Conservation (phyloP, 2,329 filamentous ascomycete genomes). For the Aspergillus pseudoglaucus region DNA sequence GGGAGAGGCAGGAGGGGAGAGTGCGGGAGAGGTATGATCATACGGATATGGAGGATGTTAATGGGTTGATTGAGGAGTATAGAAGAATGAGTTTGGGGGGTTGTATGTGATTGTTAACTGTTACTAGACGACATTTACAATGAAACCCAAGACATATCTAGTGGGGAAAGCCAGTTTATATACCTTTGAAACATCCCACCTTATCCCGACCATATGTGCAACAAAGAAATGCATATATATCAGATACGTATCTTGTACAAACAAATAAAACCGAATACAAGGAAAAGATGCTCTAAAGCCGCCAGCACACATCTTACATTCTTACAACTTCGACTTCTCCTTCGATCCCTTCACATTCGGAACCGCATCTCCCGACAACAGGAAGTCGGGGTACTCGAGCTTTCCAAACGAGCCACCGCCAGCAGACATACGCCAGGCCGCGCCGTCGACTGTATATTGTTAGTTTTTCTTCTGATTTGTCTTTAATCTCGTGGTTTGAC, state of each 20-base stretch:
- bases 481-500: background rate
- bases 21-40: conserved; percentile 13
- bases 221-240: too few species aligned
- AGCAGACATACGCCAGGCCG: conserved; percentile 34
- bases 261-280: too few species aligned
- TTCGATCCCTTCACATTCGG: conserved; percentile 49
- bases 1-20: background rate
- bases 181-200: too few species aligned
- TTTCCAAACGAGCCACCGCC: conserved; percentile 25
- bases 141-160: too few species aligned
- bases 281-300: background rate
- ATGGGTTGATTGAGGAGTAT: conserved; percentile 20
- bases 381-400: conserved; percentile 53
- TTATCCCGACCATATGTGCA: too few species aligned
- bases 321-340: conserved; percentile 32
- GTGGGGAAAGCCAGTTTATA: too few species aligned
- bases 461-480: background rate
- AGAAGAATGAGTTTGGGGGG: conserved; percentile 14
- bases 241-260: too few species aligned
- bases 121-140: too few species aligned
- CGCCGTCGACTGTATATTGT: conserved; percentile 32
- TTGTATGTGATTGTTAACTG: background rate
- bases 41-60: conserved; percentile 20
- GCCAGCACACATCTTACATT: too few species aligned
- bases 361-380: conserved; percentile 48